These are phyloP conservation scores for Porpolomopsis calyptriformis DNA, from an alignment of 768 basidiomycete genomes.

Conservation along the genomic window DNA sequence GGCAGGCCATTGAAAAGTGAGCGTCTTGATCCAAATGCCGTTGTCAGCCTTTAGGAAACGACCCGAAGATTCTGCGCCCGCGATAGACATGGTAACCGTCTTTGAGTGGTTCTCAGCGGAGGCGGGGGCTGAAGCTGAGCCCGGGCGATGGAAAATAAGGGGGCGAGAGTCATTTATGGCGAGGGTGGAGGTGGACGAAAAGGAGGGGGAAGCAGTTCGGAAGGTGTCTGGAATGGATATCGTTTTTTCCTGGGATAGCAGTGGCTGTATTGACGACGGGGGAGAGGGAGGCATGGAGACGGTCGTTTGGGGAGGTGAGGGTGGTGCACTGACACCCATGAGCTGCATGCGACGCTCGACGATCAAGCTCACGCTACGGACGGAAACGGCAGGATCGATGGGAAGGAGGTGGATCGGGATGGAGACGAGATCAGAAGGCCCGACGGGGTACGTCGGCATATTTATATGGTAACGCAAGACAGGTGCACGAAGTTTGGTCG, in stretches of 20 bases:
- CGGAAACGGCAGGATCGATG: conserved; percentile 40
- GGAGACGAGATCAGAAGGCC: conserved; percentile 63
- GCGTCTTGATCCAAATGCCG: conserved; percentile 52
- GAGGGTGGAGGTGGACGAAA: neutral
- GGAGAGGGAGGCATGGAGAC: conserved; percentile 17
- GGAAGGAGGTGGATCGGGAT: conserved; percentile 55
- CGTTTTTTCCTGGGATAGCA: neutral
- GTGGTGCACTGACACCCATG: conserved; percentile 26
- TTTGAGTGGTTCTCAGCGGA: conserved; percentile 24
- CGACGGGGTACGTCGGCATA: conserved; percentile 47
- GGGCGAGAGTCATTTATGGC: neutral
- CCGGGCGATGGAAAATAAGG: conserved; percentile 10
- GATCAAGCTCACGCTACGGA: conserved; percentile 53
- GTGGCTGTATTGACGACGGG: conserved; percentile 13
- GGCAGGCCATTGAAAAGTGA: conserved; percentile 66
- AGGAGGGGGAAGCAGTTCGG: neutral
- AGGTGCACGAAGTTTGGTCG: conserved; percentile 47
- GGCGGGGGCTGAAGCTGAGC: conserved; percentile 9
- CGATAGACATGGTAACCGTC: conserved; percentile 41
- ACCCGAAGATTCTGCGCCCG: conserved; percentile 49
- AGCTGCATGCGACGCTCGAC: conserved; percentile 66
- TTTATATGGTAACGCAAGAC: conserved; percentile 50
- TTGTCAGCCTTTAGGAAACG: conserved; percentile 43
- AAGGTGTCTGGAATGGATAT: neutral
- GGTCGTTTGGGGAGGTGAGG: conserved; percentile 13